Evolutionary conservation across 1,284 basidiomycete species (phyloP).

Genomic region (Xanthoconium separans): DNA sequence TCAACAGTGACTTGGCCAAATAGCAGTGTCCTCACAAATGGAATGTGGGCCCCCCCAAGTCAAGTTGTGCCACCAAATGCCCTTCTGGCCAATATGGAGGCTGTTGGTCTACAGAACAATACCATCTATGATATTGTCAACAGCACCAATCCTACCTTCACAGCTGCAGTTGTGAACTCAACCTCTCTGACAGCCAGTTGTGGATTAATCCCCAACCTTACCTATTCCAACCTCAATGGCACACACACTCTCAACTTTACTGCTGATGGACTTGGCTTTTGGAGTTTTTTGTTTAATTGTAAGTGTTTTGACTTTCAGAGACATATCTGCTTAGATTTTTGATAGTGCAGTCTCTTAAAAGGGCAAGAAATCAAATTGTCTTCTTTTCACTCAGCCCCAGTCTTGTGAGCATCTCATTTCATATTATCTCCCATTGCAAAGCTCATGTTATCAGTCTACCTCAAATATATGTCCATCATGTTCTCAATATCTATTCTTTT

Average conservation of each 20-base stretch:
- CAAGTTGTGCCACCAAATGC: background rate
- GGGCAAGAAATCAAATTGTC: background rate
- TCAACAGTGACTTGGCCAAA: conserved; percentile 2
- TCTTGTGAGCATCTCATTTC: background rate
- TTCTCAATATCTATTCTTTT: background rate
- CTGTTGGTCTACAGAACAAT: conserved; percentile 1
- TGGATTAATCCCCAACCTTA: conserved; percentile 7
- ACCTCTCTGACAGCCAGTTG: conserved; percentile 4
- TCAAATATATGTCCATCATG: background rate
- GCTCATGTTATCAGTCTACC: background rate
- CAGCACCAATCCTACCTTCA: background rate
- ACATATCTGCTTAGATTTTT: no score
- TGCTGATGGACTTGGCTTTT: background rate
- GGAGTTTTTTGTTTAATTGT: background rate
- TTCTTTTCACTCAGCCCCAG: background rate
- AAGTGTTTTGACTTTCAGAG: background rate
- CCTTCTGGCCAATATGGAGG: background rate
- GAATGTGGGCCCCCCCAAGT: background rate
- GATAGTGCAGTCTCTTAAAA: background rate
- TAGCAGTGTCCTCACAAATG: background rate
- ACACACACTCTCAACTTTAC: background rate
- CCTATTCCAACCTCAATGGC: background rate
- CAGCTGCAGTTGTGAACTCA: conserved; percentile 11
- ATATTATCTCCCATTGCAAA: background rate
- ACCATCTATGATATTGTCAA: background rate